Conservation (phyloP, 208 protist genomes). For the Acanthamoeba castellanii region DNA sequence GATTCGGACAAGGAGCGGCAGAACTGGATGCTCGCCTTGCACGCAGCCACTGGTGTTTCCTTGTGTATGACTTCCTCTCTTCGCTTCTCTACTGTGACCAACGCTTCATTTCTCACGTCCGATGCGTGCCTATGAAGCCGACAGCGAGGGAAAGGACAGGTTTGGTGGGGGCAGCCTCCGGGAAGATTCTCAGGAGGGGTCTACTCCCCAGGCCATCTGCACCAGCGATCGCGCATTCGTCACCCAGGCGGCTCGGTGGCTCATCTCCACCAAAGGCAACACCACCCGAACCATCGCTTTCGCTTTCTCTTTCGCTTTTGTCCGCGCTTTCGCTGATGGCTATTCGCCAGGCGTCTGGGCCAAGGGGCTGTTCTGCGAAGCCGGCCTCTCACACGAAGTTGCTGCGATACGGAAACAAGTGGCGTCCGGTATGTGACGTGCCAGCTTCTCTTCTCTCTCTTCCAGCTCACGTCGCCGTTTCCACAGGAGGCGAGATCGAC, state of each 20-base stretch:
- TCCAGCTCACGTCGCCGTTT: background rate
- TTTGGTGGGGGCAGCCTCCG: background rate
- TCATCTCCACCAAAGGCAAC: background rate
- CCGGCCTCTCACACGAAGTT: constrained; percentile 18
- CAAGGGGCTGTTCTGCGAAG: constrained; percentile 5
- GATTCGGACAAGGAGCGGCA: background rate
- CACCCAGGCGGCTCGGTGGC: background rate
- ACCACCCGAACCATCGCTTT: background rate
- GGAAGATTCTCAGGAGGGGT: background rate
- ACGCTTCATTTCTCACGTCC: background rate
- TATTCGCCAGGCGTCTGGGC: background rate
- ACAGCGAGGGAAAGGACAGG: background rate
- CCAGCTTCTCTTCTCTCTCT: background rate
- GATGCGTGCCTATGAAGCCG: background rate
- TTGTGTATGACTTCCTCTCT: background rate
- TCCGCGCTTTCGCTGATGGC: background rate
- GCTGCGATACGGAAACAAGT: background rate
- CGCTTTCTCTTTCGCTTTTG: background rate
- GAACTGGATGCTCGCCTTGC: constrained; percentile 4
- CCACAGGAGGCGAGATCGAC: background rate
- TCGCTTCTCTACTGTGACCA: background rate
- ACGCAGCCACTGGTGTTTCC: background rate
- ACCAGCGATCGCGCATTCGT: background rate
- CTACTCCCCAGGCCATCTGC: background rate
- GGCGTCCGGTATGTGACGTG: background rate